These are phyloP conservation scores for Quercus wislizeni DNA, from an alignment of 306 rosid species.

Conservation along the genomic window DNA sequence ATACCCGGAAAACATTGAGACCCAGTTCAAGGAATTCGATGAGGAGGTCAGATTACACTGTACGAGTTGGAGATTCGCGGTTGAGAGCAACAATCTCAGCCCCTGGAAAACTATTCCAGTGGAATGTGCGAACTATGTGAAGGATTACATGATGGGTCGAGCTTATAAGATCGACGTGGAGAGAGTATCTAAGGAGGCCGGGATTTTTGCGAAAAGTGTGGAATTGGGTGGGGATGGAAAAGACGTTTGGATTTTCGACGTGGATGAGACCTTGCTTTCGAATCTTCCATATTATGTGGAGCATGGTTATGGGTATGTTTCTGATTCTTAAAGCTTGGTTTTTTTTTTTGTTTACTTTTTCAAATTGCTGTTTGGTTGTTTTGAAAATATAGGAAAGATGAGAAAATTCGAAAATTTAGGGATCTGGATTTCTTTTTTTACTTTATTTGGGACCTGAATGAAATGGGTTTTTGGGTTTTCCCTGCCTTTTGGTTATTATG, in stretches of 20 bases:
- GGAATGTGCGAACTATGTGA: slow-evolving; percentile 66
- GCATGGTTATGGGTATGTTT: slow-evolving; percentile 72
- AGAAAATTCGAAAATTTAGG: not conserved
- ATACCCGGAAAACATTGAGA: slow-evolving; percentile 27
- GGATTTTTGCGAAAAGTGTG: slow-evolving; percentile 47
- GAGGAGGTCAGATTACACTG: slow-evolving; percentile 50
- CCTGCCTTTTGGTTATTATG: not conserved
- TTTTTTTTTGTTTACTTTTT: not conserved
- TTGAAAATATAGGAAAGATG: not conserved
- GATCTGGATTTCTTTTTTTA: not conserved
- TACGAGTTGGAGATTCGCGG: slow-evolving; percentile 80
- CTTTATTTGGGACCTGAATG: not conserved
- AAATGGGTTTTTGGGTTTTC: not conserved
- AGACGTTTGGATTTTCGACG: slow-evolving; percentile 82
- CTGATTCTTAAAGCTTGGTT: not conserved
- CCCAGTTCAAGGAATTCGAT: slow-evolving; percentile 16
- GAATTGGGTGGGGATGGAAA: slow-evolving; percentile 56
- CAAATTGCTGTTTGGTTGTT: not conserved
- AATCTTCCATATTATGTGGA: slow-evolving; percentile 81
- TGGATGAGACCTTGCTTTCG: slow-evolving; percentile 86
- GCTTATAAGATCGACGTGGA: slow-evolving; percentile 54
- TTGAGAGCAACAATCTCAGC: slow-evolving; percentile 66
- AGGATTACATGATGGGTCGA: slow-evolving; percentile 53
- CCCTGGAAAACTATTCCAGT: slow-evolving; percentile 69
- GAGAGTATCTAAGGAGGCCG: slow-evolving; percentile 61